Conservation (phyloP, 208 protist genomes). For the Crithidia acanthocephali region DNA sequence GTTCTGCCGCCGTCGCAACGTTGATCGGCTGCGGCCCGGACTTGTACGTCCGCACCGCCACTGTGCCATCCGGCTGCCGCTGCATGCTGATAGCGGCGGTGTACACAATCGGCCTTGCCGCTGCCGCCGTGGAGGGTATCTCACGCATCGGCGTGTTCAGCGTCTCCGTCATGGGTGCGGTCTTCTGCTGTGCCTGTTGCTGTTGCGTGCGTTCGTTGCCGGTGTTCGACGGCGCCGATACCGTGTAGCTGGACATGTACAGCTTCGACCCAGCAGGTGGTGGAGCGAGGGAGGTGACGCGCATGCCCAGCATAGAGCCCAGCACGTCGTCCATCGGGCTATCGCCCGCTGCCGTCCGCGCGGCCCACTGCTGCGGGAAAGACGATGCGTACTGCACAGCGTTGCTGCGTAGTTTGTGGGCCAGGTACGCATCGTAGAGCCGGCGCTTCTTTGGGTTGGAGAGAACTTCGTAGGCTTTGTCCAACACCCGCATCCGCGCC, state of each 20-base stretch:
- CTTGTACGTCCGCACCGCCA: slow-evolving; percentile 7
- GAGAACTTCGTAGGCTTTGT: slow-evolving; percentile 15
- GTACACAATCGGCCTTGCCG: slow-evolving; percentile 9
- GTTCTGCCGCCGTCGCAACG: not conserved
- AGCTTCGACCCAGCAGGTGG: not conserved
- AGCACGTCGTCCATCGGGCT: not conserved
- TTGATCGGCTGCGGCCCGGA: slow-evolving; percentile 1
- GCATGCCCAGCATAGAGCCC: not conserved
- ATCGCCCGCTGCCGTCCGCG: not conserved
- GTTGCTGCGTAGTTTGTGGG: not conserved
- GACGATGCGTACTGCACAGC: not conserved
- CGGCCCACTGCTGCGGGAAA: not conserved
- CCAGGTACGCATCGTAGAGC: slow-evolving; percentile 22
- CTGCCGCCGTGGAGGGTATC: not conserved
- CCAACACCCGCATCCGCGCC: slow-evolving; percentile 5
- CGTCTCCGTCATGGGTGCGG: not conserved
- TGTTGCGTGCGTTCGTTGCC: not conserved
- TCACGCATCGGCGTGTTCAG: not conserved
- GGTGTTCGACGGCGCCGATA: not conserved
- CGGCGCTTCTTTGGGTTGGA: slow-evolving; percentile 19
- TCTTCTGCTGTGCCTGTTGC: not conserved
- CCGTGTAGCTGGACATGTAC: not conserved
- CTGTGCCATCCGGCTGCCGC: slow-evolving; percentile 4
- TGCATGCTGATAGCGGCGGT: slow-evolving; percentile 9
- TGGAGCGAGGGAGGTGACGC: not conserved